Conservation (phyloP, 73 alveolate species). For the Vitrella brassicaformis region DNA sequence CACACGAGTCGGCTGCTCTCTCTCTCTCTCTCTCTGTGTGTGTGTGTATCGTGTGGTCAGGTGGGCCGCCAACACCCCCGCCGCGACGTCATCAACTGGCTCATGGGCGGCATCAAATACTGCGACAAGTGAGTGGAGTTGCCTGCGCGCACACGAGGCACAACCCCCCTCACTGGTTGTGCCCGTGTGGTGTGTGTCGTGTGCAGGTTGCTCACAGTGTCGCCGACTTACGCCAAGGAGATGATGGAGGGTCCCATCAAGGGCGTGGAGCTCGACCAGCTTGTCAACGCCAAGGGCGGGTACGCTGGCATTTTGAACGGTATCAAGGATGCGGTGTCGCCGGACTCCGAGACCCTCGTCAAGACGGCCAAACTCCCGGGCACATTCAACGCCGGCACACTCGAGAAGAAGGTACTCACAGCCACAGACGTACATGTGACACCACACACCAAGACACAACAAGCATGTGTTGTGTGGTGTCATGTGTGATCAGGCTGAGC, state of each 20-base stretch:
- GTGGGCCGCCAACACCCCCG: not conserved
- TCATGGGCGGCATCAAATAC: not conserved
- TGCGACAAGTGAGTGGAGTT: not conserved
- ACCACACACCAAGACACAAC: too few relatives aligned
- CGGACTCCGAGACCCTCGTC: constrained; percentile 7
- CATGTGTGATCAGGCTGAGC: too few relatives aligned
- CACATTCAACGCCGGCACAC: constrained; percentile 5
- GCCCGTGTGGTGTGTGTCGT: not conserved
- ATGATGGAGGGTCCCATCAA: constrained; percentile 11
- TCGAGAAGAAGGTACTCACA: too few relatives aligned
- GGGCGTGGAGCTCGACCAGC: constrained; percentile 9
- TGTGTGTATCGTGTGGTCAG: too few relatives aligned
- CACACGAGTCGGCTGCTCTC: too few relatives aligned
- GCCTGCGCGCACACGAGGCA: too few relatives aligned
- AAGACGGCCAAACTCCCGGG: constrained; percentile 18
- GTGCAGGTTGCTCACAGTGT: constrained; percentile 10
- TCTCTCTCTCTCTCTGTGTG: too few relatives aligned
- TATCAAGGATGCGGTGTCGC: constrained; percentile 22
- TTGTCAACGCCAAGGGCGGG: not conserved
- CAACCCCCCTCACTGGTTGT: too few relatives aligned
- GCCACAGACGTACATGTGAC: too few relatives aligned
- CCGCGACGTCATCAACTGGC: not conserved
- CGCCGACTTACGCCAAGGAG: constrained; percentile 25
- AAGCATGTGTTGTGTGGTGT: too few relatives aligned
- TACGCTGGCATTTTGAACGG: constrained; percentile 23